Conservation (phyloP, 208 protist species). For the Entamoeba invadens region DNA sequence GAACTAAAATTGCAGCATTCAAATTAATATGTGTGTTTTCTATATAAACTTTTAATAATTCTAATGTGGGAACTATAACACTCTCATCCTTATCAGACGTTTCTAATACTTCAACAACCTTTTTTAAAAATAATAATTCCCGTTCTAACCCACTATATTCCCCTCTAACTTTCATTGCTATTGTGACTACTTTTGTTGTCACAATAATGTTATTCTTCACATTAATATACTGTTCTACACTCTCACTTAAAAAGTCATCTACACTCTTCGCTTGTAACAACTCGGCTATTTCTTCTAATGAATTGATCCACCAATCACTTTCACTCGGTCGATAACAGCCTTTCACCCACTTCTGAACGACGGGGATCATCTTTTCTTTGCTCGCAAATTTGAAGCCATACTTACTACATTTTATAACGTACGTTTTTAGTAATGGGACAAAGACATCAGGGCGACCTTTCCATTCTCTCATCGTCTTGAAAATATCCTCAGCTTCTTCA, state of each 20-base stretch:
- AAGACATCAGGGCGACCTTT: background rate
- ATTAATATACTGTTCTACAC: background rate
- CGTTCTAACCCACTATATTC: background rate
- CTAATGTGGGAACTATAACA: background rate
- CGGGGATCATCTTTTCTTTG: background rate
- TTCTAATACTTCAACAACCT: background rate
- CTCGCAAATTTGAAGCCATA: background rate
- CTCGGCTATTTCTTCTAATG: background rate
- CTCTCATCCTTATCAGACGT: background rate
- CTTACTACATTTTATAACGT: background rate
- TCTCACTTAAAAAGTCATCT: background rate
- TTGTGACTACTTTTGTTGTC: background rate
- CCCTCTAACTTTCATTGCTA: background rate
- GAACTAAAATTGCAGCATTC: background rate
- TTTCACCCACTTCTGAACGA: background rate
- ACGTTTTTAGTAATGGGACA: background rate
- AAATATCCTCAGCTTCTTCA: background rate
- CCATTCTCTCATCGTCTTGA: background rate
- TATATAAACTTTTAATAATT: background rate
- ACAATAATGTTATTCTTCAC: background rate
- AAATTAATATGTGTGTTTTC: background rate
- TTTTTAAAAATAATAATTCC: background rate
- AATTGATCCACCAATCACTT: background rate
- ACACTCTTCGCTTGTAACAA: background rate
- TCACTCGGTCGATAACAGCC: background rate